Conservation (phyloP, 169 alveolate species). For the Plasmodium cynomolgi region DNA sequence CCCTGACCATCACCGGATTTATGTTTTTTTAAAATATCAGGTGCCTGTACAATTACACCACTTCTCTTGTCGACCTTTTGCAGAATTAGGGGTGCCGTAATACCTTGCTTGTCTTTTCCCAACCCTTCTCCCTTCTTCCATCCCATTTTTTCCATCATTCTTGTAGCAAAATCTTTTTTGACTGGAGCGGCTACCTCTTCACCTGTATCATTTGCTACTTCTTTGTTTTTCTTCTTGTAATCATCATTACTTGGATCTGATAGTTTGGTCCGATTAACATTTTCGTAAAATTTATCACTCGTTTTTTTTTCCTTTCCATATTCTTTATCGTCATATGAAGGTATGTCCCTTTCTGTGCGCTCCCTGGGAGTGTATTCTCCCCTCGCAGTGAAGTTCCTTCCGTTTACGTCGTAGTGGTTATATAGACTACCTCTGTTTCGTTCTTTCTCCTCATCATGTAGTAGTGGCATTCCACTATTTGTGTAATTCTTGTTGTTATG, state of each 20-base stretch:
- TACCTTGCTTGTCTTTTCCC: constrained; percentile 90
- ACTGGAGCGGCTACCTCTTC: constrained; percentile 47
- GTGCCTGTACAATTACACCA: constrained; percentile 87
- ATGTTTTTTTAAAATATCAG: constrained; percentile 61
- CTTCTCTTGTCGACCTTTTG: constrained; percentile 85
- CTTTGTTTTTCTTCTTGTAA: constrained; percentile 9
- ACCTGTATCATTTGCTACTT: constrained; percentile 35
- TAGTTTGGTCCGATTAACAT: neutral
- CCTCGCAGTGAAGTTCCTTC: neutral
- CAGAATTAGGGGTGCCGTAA: constrained; percentile 88
- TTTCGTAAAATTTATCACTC: neutral
- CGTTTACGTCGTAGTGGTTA: neutral
- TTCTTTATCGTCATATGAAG: constrained; percentile 4
- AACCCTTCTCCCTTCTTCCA: constrained; percentile 92
- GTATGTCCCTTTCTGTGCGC: neutral
- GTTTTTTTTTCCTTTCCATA: neutral
- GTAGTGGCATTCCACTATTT: neutral
- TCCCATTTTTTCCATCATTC: constrained; percentile 92
- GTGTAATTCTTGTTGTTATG: neutral
- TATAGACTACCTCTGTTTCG: neutral
- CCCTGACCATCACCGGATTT: constrained; percentile 38
- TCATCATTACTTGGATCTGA: constrained; percentile 10
- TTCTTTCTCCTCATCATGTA: neutral
- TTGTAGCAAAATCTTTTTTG: constrained; percentile 86
- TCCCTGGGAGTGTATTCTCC: neutral